These are phyloP conservation scores for Mycena galericulata DNA, from an alignment of 768 basidiomycete species.

Conservation along the genomic window DNA sequence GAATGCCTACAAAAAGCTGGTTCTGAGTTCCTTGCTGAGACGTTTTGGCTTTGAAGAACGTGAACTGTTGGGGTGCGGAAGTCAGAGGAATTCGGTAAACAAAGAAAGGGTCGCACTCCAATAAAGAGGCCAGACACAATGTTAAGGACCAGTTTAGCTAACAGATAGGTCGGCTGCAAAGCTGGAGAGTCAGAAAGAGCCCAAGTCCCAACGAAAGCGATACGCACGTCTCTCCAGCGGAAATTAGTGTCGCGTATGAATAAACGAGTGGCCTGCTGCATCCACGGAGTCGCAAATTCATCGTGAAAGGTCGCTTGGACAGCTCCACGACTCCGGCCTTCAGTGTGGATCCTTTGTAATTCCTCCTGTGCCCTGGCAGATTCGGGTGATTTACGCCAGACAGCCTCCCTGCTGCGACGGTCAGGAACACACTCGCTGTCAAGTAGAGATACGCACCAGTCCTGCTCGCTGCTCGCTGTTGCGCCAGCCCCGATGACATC, in stretches of 20 bases:
- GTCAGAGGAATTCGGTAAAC: neutral
- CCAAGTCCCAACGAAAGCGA: neutral
- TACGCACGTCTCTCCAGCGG: conserved; percentile 60
- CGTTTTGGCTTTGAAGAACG: conserved; percentile 69
- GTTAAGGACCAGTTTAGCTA: conserved; percentile 69
- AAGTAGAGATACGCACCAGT: conserved; percentile 60
- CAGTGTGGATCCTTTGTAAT: conserved; percentile 59
- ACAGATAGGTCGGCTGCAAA: conserved; percentile 61
- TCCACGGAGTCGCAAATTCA: conserved; percentile 67
- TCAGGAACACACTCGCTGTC: neutral
- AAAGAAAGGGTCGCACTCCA: conserved; percentile 37
- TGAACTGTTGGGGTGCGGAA: conserved; percentile 52
- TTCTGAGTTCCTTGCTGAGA: conserved; percentile 71
- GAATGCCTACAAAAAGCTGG: conserved; percentile 67
- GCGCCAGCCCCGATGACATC: conserved; percentile 83
- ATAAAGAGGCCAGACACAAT: conserved; percentile 67
- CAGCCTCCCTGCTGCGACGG: conserved; percentile 44
- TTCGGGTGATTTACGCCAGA: conserved; percentile 70
- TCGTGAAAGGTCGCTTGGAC: conserved; percentile 52
- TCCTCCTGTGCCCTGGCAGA: conserved; percentile 48
- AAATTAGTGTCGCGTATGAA: conserved; percentile 57
- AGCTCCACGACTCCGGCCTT: conserved; percentile 57
- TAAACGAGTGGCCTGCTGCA: conserved; percentile 58
- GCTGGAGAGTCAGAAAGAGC: neutral
- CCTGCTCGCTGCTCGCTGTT: conserved; percentile 61